phyloP scores from a whole-genome alignment of 441 rosid species.

The Sinapis alba region DNA sequence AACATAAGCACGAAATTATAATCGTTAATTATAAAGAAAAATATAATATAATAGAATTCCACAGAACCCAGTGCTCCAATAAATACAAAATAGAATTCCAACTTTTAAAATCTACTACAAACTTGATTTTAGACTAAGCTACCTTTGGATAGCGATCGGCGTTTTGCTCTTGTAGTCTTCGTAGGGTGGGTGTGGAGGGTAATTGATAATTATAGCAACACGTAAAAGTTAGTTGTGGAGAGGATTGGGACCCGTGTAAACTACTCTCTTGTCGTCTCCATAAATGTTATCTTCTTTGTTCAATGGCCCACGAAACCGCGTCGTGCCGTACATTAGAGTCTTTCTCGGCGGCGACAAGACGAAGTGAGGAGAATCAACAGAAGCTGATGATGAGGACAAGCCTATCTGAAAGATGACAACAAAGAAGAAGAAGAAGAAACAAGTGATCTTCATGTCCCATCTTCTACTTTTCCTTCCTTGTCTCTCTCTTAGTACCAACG shows the following conservation, averaged over 20 bases:
- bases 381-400: constrained; percentile 15
- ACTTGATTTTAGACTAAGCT: constrained; percentile 17
- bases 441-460: constrained; percentile 22
- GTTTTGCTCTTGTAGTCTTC: constrained; percentile 13
- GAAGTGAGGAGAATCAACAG: constrained; percentile 19
- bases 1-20: too few species aligned
- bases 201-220: constrained; percentile 31
- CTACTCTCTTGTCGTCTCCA: constrained; percentile 79
- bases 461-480: constrained; percentile 23
- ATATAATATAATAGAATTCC: too few species aligned
- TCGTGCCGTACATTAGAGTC: constrained; percentile 11
- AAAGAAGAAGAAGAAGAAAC: constrained; percentile 27
- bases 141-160: constrained; percentile 25
- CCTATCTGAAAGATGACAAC: constrained; percentile 22
- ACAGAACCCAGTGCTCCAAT: too few species aligned
- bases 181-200: constrained; percentile 25
- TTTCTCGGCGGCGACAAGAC: constrained; percentile 35
- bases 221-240: constrained; percentile 72
- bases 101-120: constrained; percentile 28
- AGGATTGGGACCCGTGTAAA: constrained; percentile 96
- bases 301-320: constrained; percentile 40
- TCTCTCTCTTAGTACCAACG: constrained; percentile 12
- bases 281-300: constrained; percentile 37
- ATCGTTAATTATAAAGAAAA: too few species aligned
- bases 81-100: neutral